A percentile compares a stretch with the other conserved stretches of the same genome.
These are phyloP conservation scores for Rhodofomes roseus DNA, from an alignment of 1,284 basidiomycete species.

Conservation along the genomic window DNA sequence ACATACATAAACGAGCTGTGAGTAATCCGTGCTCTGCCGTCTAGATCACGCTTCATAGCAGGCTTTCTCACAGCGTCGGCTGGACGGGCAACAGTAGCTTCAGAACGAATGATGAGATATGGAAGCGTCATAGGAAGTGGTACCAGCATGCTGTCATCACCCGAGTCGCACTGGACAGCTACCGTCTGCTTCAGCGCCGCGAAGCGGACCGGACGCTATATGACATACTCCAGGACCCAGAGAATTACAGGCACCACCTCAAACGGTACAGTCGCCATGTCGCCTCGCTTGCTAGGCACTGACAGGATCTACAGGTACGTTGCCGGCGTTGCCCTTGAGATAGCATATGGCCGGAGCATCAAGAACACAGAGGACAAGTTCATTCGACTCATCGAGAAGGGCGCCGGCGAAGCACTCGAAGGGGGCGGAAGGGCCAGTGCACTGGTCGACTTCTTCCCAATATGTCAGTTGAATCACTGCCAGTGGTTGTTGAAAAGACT, in stretches of 20 bases:
- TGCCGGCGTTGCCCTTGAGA: conserved; percentile 18
- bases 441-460: conserved; percentile 27
- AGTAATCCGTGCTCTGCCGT: conserved; percentile 1
- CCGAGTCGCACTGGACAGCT: conserved; percentile 16
- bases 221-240: conserved; percentile 20
- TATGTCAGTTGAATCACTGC: conserved; percentile 11
- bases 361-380: conserved; percentile 17
- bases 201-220: conserved; percentile 25
- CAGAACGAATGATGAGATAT: conserved; percentile 25
- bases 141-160: conserved; percentile 25
- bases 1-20: conserved; percentile 27
- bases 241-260: conserved; percentile 20
- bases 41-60: not conserved
- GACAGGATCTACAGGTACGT: conserved; percentile 14
- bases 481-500: too few relatives aligned
- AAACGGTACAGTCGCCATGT: conserved; percentile 15
- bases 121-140: conserved; percentile 27
- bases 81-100: conserved; percentile 21
- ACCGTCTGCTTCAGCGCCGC: conserved; percentile 21
- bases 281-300: not conserved
- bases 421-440: conserved; percentile 21
- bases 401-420: conserved; percentile 17
- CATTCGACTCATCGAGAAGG: conserved; percentile 19
- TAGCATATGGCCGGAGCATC: conserved; percentile 23
- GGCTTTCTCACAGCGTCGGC: not conserved